phyloP scores from a whole-genome alignment of 176 grass and related monocot genomes.

The Eleusine indica region DNA sequence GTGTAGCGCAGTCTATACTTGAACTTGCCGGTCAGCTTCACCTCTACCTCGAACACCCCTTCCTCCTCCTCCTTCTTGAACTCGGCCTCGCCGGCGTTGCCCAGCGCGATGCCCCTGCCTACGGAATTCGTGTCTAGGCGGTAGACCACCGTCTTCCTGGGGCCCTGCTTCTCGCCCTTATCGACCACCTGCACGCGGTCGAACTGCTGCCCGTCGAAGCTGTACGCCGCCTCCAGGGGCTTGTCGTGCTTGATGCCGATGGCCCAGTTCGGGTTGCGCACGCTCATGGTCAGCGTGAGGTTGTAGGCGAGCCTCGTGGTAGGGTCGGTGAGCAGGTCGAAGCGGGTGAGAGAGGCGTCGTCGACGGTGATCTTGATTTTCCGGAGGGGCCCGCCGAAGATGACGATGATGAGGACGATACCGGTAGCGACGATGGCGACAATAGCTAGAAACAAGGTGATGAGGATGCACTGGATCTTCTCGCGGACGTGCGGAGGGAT shows the following conservation, averaged over 20 bases:
- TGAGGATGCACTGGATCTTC: neutral
- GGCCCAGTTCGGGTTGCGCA: conserved; percentile 50
- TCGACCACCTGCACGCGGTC: conserved; percentile 40
- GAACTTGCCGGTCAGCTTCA: conserved; percentile 30
- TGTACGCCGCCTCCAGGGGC: conserved; percentile 38
- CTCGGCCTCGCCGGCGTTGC: conserved; percentile 32
- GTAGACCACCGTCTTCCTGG: conserved; percentile 39
- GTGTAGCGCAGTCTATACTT: conserved; percentile 4
- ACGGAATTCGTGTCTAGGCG: neutral
- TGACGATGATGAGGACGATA: conserved; percentile 3
- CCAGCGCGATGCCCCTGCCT: neutral
- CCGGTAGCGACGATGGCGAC: neutral
- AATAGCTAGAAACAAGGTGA: neutral
- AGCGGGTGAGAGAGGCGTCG: conserved; percentile 42
- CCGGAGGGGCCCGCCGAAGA: conserved; percentile 22
- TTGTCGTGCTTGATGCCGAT: conserved; percentile 38
- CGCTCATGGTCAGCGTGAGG: conserved; percentile 30
- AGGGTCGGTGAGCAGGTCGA: conserved; percentile 20
- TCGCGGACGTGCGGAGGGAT: too few relatives aligned
- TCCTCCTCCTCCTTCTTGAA: conserved; percentile 41
- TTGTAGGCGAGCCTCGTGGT: conserved; percentile 42
- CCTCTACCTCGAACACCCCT: conserved; percentile 42
- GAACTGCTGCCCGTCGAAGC: conserved; percentile 44
- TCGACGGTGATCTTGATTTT: conserved; percentile 12
- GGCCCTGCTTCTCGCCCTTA: neutral